These are phyloP conservation scores for slime mould (Dictyostelium discoideum) DNA, from an alignment of 78 protist species.

Conservation along the genomic window dicty_2.7 NC_007089.4:1126501-1127000, in stretches of 20 bases:
- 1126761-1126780: background rate
- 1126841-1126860: background rate
- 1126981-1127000: background rate
- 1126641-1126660: background rate
- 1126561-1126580: background rate
- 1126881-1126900: background rate
- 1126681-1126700: background rate
- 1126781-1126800: background rate
- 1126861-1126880: background rate
- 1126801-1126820: background rate
- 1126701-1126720: background rate
- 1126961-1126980: background rate
- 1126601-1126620: background rate
- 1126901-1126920: background rate
- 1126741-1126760: background rate
- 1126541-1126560: background rate
- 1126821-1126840: background rate
- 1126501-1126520: background rate
- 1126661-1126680: background rate
- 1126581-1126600: background rate
- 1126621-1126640: background rate
- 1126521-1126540: background rate
- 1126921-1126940: background rate
- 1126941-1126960: background rate
- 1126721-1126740: background rate